Evolutionary conservation across 345 rosid genomes (phyloP).

Genomic region (Euphorbia peplus): DNA sequence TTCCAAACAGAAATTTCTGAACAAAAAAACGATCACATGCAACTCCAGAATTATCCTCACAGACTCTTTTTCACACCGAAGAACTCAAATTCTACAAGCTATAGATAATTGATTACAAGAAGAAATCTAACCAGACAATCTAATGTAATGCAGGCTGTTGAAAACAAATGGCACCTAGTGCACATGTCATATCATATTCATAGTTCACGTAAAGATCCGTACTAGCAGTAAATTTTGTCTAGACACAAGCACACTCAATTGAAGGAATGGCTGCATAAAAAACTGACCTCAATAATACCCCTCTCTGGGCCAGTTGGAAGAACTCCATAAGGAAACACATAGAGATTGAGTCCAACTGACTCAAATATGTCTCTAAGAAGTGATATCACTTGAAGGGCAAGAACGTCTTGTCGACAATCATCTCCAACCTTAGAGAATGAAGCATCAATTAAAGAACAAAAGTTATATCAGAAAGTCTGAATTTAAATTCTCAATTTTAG

Average conservation of each 20-base stretch:
- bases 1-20: background rate
- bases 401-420: slow-evolving; percentile 99
- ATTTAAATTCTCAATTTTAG: background rate
- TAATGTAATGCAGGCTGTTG: background rate
- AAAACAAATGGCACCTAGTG: background rate
- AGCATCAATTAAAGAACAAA: slow-evolving; percentile 7
- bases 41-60: background rate
- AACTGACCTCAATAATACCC: slow-evolving; percentile 91
- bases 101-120: background rate
- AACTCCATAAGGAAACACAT: slow-evolving; percentile 95
- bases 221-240: background rate
- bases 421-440: slow-evolving; percentile 80
- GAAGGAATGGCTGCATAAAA: background rate
- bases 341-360: slow-evolving; percentile 82
- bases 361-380: slow-evolving; percentile 87
- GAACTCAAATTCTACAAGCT: background rate
- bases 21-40: background rate
- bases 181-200: too few relatives aligned
- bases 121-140: background rate
- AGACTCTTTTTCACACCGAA: background rate
- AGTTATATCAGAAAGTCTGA: slow-evolving; percentile 4
- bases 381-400: slow-evolving; percentile 96
- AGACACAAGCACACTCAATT: background rate
- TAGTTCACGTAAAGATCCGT: background rate
- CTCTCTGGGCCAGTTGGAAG: slow-evolving; percentile 96